Percentiles rank a stretch among this genome's conserved stretches.
Conservation (phyloP, 2,329 filamentous ascomycete species). For the Thielaviopsis euricoi region DNA sequence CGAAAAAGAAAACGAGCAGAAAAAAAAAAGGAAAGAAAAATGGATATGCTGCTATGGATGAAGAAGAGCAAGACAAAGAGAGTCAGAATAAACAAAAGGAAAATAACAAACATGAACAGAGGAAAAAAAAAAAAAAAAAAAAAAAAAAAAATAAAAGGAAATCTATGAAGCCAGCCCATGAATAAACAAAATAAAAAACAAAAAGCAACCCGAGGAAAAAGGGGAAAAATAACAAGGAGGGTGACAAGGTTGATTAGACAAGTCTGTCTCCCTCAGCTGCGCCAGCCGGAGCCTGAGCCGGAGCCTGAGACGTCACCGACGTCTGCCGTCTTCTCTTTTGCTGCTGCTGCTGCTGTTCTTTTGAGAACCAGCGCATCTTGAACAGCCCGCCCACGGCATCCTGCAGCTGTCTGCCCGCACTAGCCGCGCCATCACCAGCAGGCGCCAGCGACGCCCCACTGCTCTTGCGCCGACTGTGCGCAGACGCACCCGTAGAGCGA, state of each 20-base stretch:
- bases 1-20: no score
- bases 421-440: conserved; percentile 4
- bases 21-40: no score
- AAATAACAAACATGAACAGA: background rate
- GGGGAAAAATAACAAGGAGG: background rate
- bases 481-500: conserved; percentile 45
- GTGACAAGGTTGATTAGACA: background rate
- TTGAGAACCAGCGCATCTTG: conserved; percentile 38
- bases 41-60: background rate
- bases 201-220: background rate
- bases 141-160: background rate
- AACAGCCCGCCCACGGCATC: conserved; percentile 35
- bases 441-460: conserved; percentile 23
- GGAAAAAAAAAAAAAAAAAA: background rate
- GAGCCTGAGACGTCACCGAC: background rate
- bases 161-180: background rate
- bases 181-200: background rate
- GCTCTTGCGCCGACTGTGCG: conserved; percentile 37
- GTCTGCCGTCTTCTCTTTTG: background rate
- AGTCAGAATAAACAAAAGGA: background rate
- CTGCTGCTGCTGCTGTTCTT: conserved; percentile 8
- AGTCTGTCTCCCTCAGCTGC: background rate
- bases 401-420: conserved; percentile 21
- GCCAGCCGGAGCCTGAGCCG: background rate
- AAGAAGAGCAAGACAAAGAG: background rate